These are phyloP conservation scores for Xylaria sp. DNA, from an alignment of 2,329 filamentous ascomycete species.

Conservation along the genomic window DNA sequence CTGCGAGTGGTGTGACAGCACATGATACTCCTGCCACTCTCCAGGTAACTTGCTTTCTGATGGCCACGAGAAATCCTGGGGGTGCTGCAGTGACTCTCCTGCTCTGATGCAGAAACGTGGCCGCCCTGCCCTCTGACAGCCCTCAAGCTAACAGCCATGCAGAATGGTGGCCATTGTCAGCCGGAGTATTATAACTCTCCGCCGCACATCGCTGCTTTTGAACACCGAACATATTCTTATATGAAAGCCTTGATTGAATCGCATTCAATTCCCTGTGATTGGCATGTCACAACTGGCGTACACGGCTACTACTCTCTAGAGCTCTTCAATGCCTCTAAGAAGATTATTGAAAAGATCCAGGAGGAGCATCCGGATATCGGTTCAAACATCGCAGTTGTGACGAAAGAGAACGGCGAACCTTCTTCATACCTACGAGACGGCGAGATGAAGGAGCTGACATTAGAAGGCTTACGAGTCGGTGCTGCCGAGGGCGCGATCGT, in stretches of 20 bases:
- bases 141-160: not conserved
- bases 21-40: too few relatives aligned
- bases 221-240: too few relatives aligned
- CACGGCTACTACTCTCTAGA: conserved; percentile 69
- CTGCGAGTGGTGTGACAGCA: too few relatives aligned
- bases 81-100: too few relatives aligned
- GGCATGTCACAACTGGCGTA: conserved; percentile 70
- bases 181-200: conserved; percentile 66
- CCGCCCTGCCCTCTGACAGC: too few relatives aligned
- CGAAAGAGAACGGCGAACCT: too few relatives aligned
- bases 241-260: conserved; percentile 29
- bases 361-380: not conserved
- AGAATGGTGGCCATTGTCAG: conserved; percentile 80
- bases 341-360: conserved; percentile 60
- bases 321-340: conserved; percentile 64
- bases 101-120: too few relatives aligned
- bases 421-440: not conserved
- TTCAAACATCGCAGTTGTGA: not conserved
- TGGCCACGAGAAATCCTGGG: too few relatives aligned
- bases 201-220: too few relatives aligned
- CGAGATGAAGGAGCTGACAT: conserved; percentile 53
- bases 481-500: conserved; percentile 71
- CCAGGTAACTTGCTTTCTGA: too few relatives aligned
- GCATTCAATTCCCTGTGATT: conserved; percentile 75
- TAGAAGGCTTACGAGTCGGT: too few relatives aligned